phyloP scores from a whole-genome alignment of 495 filamentous ascomycete species.

The Oidiodendron maius region DNA sequence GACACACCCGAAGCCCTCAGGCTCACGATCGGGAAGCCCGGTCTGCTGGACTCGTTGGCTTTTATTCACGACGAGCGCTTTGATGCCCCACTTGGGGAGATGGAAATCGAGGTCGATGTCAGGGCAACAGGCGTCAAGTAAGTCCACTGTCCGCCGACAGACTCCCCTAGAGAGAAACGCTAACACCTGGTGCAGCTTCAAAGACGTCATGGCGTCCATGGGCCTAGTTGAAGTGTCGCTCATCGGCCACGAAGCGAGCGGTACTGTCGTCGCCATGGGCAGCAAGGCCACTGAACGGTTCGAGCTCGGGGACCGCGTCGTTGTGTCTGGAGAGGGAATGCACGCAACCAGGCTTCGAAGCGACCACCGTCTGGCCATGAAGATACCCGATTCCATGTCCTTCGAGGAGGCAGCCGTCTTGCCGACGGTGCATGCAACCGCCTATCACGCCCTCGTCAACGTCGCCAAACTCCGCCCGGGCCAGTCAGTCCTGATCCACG shows the following conservation, averaged over 20 bases:
- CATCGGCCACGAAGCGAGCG: conserved; percentile 46
- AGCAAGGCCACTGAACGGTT: conserved; percentile 29
- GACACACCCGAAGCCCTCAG: neutral
- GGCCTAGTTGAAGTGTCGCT: conserved; percentile 35
- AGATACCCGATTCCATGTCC: conserved; percentile 40
- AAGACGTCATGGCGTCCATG: conserved; percentile 45
- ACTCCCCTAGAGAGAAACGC: no score
- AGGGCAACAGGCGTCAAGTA: conserved; percentile 34
- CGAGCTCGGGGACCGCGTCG: conserved; percentile 46
- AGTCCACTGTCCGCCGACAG: no score
- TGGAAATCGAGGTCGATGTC: conserved; percentile 31
- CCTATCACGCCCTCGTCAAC: conserved; percentile 47
- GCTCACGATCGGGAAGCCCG: neutral
- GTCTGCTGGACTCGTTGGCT: neutral
- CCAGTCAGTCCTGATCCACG: conserved; percentile 55
- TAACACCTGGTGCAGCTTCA: no score
- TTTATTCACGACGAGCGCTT: neutral
- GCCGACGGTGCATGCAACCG: conserved; percentile 50
- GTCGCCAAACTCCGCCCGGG: conserved; percentile 36
- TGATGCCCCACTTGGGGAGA: neutral
- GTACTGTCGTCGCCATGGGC: conserved; percentile 42
- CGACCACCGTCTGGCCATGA: conserved; percentile 29
- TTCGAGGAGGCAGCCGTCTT: conserved; percentile 48
- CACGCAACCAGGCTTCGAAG: conserved; percentile 32
- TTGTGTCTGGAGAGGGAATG: conserved; percentile 37